These are phyloP conservation scores for Pittosporum tobira DNA, from an alignment of 129 eudicot species.

Conservation along the genomic window DNA sequence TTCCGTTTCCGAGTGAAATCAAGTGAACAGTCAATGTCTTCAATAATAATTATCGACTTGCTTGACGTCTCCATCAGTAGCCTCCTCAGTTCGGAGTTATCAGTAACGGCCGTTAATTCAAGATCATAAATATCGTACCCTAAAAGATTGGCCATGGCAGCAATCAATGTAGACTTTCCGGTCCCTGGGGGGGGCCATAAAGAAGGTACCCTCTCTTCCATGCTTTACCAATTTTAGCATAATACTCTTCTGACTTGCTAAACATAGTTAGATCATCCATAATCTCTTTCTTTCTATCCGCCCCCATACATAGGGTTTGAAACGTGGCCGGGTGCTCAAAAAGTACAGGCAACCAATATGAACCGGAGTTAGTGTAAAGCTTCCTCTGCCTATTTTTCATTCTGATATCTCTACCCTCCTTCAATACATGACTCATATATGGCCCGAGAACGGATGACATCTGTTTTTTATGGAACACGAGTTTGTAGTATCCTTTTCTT, in stretches of 20 bases:
- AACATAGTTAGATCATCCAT: slow-evolving; percentile 25
- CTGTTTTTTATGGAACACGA: slow-evolving; percentile 34
- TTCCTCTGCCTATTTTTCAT: slow-evolving; percentile 23
- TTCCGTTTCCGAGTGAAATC: slow-evolving; percentile 29
- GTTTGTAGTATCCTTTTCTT: slow-evolving; percentile 28
- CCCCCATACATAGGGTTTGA: slow-evolving; percentile 24
- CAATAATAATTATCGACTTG: slow-evolving; percentile 34
- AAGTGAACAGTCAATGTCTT: slow-evolving; percentile 33
- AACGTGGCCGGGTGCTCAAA: slow-evolving; percentile 36
- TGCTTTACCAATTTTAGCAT: slow-evolving; percentile 25
- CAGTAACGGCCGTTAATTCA: slow-evolving; percentile 28
- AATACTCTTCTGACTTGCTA: slow-evolving; percentile 25
- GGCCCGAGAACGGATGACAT: slow-evolving; percentile 18
- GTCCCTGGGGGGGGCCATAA: slow-evolving; percentile 36
- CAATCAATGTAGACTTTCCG: slow-evolving; percentile 36
- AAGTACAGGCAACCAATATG: slow-evolving; percentile 21
- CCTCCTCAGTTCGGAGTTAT: slow-evolving; percentile 27
- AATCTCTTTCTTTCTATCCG: slow-evolving; percentile 24
- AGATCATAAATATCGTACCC: slow-evolving; percentile 29
- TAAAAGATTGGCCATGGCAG: slow-evolving; percentile 32
- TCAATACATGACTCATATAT: slow-evolving; percentile 32
- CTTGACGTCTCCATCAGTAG: slow-evolving; percentile 30
- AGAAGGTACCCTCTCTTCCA: slow-evolving; percentile 42
- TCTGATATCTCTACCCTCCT: slow-evolving; percentile 32
- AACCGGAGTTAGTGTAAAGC: slow-evolving; percentile 27